Base-by-base conservation (phyloP, 306 rosid genomes). In the Malus domestica region DNA sequence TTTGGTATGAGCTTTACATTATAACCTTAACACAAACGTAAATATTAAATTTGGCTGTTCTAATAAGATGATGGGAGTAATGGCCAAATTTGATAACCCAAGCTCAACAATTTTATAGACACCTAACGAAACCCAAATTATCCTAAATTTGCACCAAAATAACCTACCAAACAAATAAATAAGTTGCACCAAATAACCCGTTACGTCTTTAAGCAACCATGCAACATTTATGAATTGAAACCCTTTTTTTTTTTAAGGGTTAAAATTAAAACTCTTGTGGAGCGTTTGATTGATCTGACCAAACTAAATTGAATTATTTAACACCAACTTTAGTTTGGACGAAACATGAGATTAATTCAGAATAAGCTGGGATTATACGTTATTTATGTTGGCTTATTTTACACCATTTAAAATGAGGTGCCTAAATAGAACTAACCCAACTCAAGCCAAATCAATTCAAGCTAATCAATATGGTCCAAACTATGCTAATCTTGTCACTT, bases 1-100 rank as follows among this genome's bases (percentile, higher is more conserved):
- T 65, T 64, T 64, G 84, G 78, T 30, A 29, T 23, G 73, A 71
- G 35, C 69, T 42, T 76, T 70, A 60, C 77, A 35, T 54, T 55
- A 27, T 81, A 76, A 54, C 77, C 81, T 71, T 12, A 12, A 25
- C 33, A 70, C 51, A 60, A 60, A 62, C 83, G 58, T 75, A 27
- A 25, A 22, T n/a, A n/a, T 6, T 20, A 63, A 61, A 69, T 54
- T 64, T 45, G 38, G 32, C 63, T 51, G 71, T 30, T 70, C 54
- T 30, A 52, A n/a, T 8, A 64, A 30, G 46, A 70, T 76, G 44
- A 74, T 74, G 44, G 63, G 46, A 79, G 54, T 59, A 38, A 38
- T 38, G 65, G 64, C 70, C 82, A 55, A 73, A 73, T 72, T 23
- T 59, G 83, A 84, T 44, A 73, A 74, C 55, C 29, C 57, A 40